Evolutionary conservation across 129 eudicot species (phyloP), one percentile per base, ranked within the genome.

Genomic region (Helianthus tuberosus): DNA sequence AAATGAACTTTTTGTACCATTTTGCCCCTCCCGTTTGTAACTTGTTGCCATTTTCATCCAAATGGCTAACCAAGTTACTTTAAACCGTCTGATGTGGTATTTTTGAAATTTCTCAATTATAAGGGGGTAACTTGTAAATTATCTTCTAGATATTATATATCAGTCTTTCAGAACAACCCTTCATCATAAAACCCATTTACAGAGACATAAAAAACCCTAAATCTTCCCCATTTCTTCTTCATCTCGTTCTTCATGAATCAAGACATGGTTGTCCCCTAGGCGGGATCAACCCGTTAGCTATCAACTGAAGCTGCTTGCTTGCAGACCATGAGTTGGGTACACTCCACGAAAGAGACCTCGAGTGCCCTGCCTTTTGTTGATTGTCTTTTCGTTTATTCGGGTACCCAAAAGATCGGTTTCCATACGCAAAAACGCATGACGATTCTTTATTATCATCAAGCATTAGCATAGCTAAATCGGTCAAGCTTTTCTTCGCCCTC

Each of bases 241-340:
- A 20, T 20, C 23, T 20, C 0, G 23, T 20, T 20, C 54, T 64
- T 92, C 97, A 20, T 20, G 23, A 20, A 20, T 20, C 23, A 20
- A 20, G 23, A 20, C 23, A 20, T 20, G 23, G 23, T 52, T 85
- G 84, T 5, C 78, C 61, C 39, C 84, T 83, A 0, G 97, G 97
- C 10, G 89, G 88, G 52, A 75, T 69, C 57, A 92, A 69, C 75
- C 76, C 82, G 62, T 59, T 84, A 41, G 93, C 93, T n/a, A 92
- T 86, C 8, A 76, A 76, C 15, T 92, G 96, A 75, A 92, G 93
- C 71, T 92, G 97, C 78, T 89, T 92, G n/a, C 96, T 68, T 17
- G 97, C 97, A 8, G 97, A 92, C 97, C 97, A 92, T 58, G 87
- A 63, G 27, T 83, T 85, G 3, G 97, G 85, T 17, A 92, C 97